Conservation (phyloP, 2,329 filamentous ascomycete species). For the Intubia oerlemansii region DNA sequence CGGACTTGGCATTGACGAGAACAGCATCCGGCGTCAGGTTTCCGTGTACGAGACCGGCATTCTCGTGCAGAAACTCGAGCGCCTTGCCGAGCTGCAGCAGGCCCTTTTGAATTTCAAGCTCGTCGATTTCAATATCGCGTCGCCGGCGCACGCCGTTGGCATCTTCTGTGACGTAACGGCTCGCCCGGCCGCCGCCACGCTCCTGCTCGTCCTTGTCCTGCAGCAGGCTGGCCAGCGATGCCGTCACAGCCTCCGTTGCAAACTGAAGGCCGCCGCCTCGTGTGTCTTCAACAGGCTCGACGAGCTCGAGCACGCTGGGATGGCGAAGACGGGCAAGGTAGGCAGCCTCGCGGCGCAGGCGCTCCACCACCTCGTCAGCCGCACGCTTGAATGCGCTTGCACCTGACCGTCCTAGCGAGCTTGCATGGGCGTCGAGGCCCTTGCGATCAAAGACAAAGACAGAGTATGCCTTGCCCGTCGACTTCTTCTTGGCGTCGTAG, state of each 20-base stretch:
- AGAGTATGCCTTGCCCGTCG: constrained; percentile 69
- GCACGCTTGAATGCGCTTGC: constrained; percentile 54
- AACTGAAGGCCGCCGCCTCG: constrained; percentile 84
- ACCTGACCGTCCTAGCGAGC: constrained; percentile 37
- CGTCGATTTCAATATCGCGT: constrained; percentile 80
- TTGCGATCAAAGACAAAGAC: constrained; percentile 93
- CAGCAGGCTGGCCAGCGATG: constrained; percentile 64
- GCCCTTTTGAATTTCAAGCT: constrained; percentile 94
- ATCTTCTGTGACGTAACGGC: constrained; percentile 65
- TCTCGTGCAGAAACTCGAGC: constrained; percentile 11
- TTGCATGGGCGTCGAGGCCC: constrained; percentile 47
- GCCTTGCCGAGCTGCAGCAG: constrained; percentile 48
- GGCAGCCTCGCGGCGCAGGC: constrained; percentile 78
- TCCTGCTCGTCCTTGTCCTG: constrained; percentile 83
- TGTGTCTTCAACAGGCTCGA: constrained; percentile 90
- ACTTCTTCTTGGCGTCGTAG: constrained; percentile 93
- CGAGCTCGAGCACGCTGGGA: constrained; percentile 76
- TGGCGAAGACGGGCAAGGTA: constrained; percentile 75
- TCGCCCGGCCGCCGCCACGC: constrained; percentile 39
- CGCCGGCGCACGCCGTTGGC: constrained; percentile 50
- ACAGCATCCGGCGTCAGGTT: constrained; percentile 89
- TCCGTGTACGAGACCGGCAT: constrained; percentile 50
- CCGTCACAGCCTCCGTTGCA: constrained; percentile 77
- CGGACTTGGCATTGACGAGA: constrained; percentile 89
- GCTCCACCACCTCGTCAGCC: constrained; percentile 76